Percentiles rank a stretch among this genome's conserved stretches.
These are phyloP conservation scores for Spatholobus suberectus DNA, from an alignment of 306 rosid species.

Conservation along the genomic window DNA sequence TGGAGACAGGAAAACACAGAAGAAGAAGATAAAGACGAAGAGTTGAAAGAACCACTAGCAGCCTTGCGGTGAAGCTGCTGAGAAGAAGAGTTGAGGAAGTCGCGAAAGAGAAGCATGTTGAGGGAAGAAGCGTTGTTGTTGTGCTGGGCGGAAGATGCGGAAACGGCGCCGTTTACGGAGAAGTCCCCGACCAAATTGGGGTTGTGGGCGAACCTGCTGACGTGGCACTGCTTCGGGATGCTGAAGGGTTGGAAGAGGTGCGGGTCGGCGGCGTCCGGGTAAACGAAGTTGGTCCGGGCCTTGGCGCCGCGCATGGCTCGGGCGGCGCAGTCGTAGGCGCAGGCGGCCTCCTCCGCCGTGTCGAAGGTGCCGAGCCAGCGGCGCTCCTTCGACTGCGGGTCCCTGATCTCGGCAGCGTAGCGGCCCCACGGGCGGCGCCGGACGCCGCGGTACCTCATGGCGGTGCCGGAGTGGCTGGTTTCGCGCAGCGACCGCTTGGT, in stretches of 20 bases:
- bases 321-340: conserved; percentile 92
- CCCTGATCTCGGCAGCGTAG: conserved; percentile 92
- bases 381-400: conserved; percentile 85
- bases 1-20: not conserved
- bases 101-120: conserved; percentile 63
- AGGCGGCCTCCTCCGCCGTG: conserved; percentile 96
- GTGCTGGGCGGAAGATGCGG: not conserved
- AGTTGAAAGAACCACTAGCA: not conserved
- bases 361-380: conserved; percentile 97
- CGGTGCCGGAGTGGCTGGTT: not conserved
- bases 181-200: conserved; percentile 30
- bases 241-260: conserved; percentile 41
- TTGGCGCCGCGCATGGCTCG: conserved; percentile 88
- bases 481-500: conserved; percentile 50
- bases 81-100: conserved; percentile 46
- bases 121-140: conserved; percentile 22
- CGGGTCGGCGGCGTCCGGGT: conserved; percentile 47
- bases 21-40: not conserved
- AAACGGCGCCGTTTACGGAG: too few relatives aligned
- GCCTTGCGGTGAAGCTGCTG: not conserved
- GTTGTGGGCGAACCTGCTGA: not conserved
- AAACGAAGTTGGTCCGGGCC: conserved; percentile 82
- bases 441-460: conserved; percentile 80
- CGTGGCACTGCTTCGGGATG: conserved; percentile 39
- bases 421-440: conserved; percentile 98